Percentiles rank a stretch among this genome's conserved stretches.
Evolutionary conservation across 1,139 yeast genomes (phyloP).

Genomic region (Maudiozyma humilis): DNA sequence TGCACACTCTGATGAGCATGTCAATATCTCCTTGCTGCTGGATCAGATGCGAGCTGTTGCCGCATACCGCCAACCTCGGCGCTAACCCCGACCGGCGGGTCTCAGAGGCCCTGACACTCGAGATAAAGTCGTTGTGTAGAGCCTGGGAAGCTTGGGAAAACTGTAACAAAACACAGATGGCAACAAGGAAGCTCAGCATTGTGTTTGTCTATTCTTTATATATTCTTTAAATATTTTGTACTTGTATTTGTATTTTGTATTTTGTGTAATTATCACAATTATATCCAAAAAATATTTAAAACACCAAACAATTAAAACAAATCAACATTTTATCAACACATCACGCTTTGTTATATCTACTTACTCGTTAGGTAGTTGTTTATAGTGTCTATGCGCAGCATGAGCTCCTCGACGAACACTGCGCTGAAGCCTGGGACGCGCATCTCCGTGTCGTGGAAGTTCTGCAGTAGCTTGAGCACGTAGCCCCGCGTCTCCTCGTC

Average conservation of each 20-base stretch:
- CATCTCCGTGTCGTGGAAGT: constrained; percentile 40
- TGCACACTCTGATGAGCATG: constrained; percentile 36
- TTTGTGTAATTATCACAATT: background rate
- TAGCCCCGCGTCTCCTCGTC: constrained; percentile 38
- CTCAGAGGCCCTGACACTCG: background rate
- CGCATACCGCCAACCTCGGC: no score
- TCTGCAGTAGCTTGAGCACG: constrained; percentile 37
- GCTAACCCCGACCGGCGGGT: no score
- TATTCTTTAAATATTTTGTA: no score
- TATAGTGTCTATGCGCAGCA: constrained; percentile 31
- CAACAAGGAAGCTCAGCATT: no score
- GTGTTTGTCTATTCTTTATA: background rate
- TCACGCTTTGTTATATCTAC: background rate
- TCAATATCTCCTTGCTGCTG: constrained; percentile 37
- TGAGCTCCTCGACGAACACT: constrained; percentile 56
- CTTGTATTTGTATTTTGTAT: background rate
- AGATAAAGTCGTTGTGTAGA: constrained; percentile 8
- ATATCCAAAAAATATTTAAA: no score
- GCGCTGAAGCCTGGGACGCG: constrained; percentile 56
- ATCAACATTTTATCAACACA: no score
- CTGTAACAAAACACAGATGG: no score
- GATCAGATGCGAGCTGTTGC: constrained; percentile 33
- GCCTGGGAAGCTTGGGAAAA: background rate
- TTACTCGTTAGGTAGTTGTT: constrained; percentile 16
- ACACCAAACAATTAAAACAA: background rate